phyloP scores from a whole-genome alignment of 2,329 filamentous ascomycete genomes.

The Phoma sp. region DNA sequence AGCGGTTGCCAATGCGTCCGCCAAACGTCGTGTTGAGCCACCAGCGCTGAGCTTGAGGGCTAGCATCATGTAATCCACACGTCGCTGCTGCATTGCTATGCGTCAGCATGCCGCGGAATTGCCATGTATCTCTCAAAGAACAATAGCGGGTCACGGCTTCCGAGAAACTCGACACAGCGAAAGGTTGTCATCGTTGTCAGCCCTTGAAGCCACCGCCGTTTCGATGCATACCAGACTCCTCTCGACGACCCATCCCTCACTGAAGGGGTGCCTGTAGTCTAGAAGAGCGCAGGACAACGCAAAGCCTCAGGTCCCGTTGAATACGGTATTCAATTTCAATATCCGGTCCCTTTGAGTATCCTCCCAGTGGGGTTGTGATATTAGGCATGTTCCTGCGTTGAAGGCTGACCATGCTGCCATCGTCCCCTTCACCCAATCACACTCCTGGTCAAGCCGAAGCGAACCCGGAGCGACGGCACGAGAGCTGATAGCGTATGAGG shows the following conservation, averaged over 20 bases:
- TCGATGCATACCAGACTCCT: slow-evolving; percentile 9
- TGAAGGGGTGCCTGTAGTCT: neutral
- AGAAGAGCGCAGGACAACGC: slow-evolving; percentile 1
- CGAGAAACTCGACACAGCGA: slow-evolving; percentile 2
- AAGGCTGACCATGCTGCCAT: slow-evolving; percentile 13
- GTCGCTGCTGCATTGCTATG: slow-evolving; percentile 15
- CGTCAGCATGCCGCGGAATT: slow-evolving; percentile 7
- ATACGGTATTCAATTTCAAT: slow-evolving; percentile 15
- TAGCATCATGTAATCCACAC: slow-evolving; percentile 2
- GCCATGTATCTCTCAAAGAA: slow-evolving; percentile 8
- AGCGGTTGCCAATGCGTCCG: slow-evolving; percentile 20
- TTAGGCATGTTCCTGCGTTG: slow-evolving; percentile 23
- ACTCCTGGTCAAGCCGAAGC: slow-evolving; percentile 16
- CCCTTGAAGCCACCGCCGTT: slow-evolving; percentile 26
- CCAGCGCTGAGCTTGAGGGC: slow-evolving; percentile 6
- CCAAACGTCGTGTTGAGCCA: slow-evolving; percentile 17
- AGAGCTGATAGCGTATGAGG: slow-evolving; percentile 17
- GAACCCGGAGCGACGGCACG: slow-evolving; percentile 25
- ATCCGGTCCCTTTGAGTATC: slow-evolving; percentile 4
- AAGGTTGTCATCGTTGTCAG: neutral
- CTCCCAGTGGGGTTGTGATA: slow-evolving; percentile 10
- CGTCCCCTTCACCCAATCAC: slow-evolving; percentile 15
- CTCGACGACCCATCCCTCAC: slow-evolving; percentile 3
- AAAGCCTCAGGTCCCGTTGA: neutral
- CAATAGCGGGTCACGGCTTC: slow-evolving; percentile 7